Evolutionary conservation across 2,329 filamentous ascomycete genomes (phyloP).

Genomic region (Aspergillus sp.): DNA sequence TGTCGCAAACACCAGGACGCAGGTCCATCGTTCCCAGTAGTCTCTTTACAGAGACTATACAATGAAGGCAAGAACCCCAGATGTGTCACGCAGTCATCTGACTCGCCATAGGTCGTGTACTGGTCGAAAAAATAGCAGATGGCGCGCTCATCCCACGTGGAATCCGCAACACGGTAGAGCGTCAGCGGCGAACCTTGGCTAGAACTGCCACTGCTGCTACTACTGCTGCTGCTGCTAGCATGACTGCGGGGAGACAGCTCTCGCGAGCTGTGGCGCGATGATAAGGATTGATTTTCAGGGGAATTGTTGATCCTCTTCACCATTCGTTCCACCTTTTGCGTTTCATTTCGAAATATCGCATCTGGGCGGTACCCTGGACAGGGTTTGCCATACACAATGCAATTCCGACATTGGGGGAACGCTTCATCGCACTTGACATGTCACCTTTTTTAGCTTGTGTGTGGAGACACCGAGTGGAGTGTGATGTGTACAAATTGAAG

Average conservation of each 20-base stretch:
- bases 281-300: background rate
- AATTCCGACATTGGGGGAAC: constrained; percentile 31
- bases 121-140: constrained; percentile 39
- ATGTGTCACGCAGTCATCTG: constrained; percentile 24
- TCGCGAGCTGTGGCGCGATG: background rate
- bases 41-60: constrained; percentile 25
- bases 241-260: constrained; percentile 1
- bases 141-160: constrained; percentile 32
- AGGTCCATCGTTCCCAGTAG: constrained; percentile 6
- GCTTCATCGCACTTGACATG: constrained; percentile 32
- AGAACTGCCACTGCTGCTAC: background rate
- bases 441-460: background rate
- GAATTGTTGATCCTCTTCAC: constrained; percentile 15
- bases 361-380: constrained; percentile 34
- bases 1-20: constrained; percentile 24
- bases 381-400: constrained; percentile 28
- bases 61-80: constrained; percentile 32
- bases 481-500: background rate
- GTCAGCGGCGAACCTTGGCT: constrained; percentile 7
- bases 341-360: constrained; percentile 32
- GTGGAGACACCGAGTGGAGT: background rate
- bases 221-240: background rate
- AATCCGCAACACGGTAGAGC: constrained; percentile 19
- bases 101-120: constrained; percentile 25
- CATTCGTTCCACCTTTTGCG: constrained; percentile 21